A percentile compares a stretch with the other conserved stretches of the same genome.
Evolutionary conservation across 2,329 filamentous ascomycete genomes (phyloP).

Genomic region (Emmonsiellopsis sp.): DNA sequence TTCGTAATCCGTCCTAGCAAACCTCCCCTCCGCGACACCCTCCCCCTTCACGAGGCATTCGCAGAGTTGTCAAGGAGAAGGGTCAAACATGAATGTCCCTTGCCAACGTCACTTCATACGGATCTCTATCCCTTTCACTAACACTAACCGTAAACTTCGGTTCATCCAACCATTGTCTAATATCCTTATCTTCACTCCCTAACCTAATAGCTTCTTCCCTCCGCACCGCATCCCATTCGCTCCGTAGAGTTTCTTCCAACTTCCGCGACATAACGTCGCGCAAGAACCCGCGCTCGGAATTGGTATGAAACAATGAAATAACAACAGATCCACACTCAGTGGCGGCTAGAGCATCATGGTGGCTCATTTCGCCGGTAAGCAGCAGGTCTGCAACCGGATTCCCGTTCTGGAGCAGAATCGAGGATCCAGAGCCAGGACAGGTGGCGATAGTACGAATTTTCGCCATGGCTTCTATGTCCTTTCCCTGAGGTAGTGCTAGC

Average conservation of each 20-base stretch:
- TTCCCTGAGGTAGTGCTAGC: constrained; percentile 54
- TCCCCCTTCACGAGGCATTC: background rate
- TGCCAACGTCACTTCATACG: constrained; percentile 67
- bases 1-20: too few relatives aligned
- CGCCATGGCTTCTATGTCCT: constrained; percentile 43
- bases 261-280: constrained; percentile 58
- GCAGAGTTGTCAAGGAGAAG: too few relatives aligned
- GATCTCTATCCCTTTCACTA: constrained; percentile 75
- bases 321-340: constrained; percentile 77
- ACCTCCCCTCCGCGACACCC: too few relatives aligned
- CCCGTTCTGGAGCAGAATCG: constrained; percentile 55
- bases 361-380: constrained; percentile 86
- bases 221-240: constrained; percentile 45
- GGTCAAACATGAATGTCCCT: too few relatives aligned
- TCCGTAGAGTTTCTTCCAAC: constrained; percentile 51
- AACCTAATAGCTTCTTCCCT: constrained; percentile 28
- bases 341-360: constrained; percentile 82
- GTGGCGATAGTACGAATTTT: constrained; percentile 65
- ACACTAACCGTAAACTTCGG: constrained; percentile 57
- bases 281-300: constrained; percentile 81
- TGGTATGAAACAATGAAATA: constrained; percentile 82
- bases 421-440: constrained; percentile 80
- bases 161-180: constrained; percentile 43
- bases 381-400: constrained; percentile 58
- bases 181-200: constrained; percentile 24